Conservation (phyloP, 2,329 filamentous ascomycete species). For the Aspergillus ruber region DNA sequence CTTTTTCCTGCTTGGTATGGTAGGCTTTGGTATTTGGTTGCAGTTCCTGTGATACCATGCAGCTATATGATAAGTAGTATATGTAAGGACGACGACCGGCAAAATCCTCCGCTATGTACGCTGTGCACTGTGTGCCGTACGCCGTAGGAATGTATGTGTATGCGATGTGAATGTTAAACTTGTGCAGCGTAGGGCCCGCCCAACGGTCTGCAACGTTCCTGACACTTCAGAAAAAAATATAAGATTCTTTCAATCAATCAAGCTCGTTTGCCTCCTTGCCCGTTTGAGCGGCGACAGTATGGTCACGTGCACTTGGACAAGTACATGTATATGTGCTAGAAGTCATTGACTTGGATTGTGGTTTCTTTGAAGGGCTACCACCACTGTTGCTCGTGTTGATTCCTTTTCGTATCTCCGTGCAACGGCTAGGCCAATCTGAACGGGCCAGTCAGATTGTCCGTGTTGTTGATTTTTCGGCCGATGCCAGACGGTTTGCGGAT, state of each 20-base stretch:
- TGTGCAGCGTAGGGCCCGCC: no score
- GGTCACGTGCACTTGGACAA: neutral
- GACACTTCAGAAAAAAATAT: no score
- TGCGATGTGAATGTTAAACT: no score
- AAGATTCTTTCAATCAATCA: no score
- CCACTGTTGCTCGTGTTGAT: neutral
- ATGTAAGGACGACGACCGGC: neutral
- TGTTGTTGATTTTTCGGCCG: neutral
- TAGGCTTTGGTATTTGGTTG: neutral
- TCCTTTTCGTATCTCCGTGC: neutral
- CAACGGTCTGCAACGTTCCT: no score
- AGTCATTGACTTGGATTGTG: neutral
- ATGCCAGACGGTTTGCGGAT: neutral
- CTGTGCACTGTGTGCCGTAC: no score
- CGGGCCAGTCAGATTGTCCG: neutral
- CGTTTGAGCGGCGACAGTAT: neutral
- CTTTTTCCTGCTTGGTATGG: neutral
- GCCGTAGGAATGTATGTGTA: no score
- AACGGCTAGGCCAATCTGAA: neutral
- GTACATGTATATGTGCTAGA: no score
- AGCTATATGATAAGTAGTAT: neutral
- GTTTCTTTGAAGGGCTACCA: neutral
- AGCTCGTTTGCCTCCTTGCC: neutral
- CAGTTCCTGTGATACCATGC: no score
- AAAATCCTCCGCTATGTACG: no score